phyloP scores from a whole-genome alignment of 1,284 basidiomycete species.

The Phylloboletellus chloephorus region DNA sequence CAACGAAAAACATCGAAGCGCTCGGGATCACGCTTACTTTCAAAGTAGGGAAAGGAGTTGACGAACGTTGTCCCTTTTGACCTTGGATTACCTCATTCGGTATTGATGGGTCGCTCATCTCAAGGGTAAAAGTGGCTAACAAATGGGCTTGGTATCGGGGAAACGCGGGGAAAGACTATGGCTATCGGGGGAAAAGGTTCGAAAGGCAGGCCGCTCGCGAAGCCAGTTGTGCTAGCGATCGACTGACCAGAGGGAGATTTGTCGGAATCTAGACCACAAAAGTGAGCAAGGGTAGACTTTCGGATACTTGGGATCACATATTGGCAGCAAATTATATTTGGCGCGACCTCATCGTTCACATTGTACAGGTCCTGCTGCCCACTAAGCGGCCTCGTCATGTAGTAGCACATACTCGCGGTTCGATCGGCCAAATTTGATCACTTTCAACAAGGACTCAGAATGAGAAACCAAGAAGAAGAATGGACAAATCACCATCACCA shows the following conservation, averaged over 20 bases:
- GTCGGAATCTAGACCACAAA: not conserved
- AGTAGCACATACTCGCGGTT: constrained; percentile 85
- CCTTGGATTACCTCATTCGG: constrained; percentile 4
- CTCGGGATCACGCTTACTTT: not conserved
- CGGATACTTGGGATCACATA: not conserved
- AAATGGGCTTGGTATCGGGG: constrained; percentile 10
- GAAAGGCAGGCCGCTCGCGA: not conserved
- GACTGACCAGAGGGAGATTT: constrained; percentile 1
- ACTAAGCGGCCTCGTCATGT: constrained; percentile 66
- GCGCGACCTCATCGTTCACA: constrained; percentile 1
- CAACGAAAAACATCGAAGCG: not conserved
- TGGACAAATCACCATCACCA: constrained; percentile 67
- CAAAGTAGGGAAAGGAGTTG: not conserved
- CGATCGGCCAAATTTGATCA: constrained; percentile 89
- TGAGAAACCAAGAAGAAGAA: not conserved
- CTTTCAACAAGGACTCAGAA: constrained; percentile 37
- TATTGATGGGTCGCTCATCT: constrained; percentile 35
- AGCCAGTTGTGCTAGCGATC: too few relatives aligned
- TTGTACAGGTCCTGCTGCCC: constrained; percentile 4
- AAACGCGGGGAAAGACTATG: constrained; percentile 14
- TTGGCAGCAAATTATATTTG: constrained; percentile 1
- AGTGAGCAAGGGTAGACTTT: constrained; percentile 1
- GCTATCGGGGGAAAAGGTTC: constrained; percentile 3
- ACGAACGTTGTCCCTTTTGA: not conserved
- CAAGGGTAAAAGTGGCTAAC: not conserved